These are phyloP conservation scores for Trypanosoma cruzi DNA, from an alignment of 208 protist species.

Conservation along the genomic window DNA sequence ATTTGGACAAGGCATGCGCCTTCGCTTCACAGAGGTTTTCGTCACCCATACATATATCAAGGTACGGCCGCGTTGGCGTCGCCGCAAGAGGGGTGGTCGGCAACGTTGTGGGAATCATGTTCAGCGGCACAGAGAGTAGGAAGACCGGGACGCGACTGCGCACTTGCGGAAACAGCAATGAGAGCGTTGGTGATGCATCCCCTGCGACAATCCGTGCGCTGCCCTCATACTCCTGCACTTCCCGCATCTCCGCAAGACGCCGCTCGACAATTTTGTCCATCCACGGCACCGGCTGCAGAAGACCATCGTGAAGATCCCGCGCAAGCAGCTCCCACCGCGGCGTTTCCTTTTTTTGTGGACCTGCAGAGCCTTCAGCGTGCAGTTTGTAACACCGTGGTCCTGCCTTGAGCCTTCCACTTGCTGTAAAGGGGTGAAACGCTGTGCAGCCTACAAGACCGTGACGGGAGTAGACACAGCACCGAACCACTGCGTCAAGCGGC, in stretches of 20 bases:
- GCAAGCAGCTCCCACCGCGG: conserved; percentile 24
- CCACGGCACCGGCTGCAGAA: conserved; percentile 67
- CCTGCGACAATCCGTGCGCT: neutral
- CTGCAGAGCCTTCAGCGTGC: neutral
- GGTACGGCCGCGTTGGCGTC: conserved; percentile 36
- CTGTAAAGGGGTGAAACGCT: conserved; percentile 43
- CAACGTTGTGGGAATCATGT: neutral
- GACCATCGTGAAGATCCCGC: conserved; percentile 35
- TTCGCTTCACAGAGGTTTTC: conserved; percentile 74
- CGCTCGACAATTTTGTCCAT: conserved; percentile 71
- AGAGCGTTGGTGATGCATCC: conserved; percentile 14
- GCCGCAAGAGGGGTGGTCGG: conserved; percentile 12
- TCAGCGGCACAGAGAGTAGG: conserved; percentile 16
- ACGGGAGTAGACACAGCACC: conserved; percentile 44
- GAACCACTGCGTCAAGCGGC: conserved; percentile 74
- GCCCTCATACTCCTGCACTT: neutral
- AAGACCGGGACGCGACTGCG: conserved; percentile 31
- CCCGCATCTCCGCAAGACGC: conserved; percentile 34
- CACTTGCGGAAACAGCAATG: conserved; percentile 48
- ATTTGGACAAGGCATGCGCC: conserved; percentile 57
- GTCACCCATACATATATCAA: conserved; percentile 52
- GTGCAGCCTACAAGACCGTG: conserved; percentile 24
- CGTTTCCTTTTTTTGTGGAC: neutral
- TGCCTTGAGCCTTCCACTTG: conserved; percentile 51
- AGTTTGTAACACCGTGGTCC: conserved; percentile 42